These are phyloP conservation scores for Rubia peregrina DNA, from an alignment of 305 asterid genomes.

Conservation along the genomic window DNA sequence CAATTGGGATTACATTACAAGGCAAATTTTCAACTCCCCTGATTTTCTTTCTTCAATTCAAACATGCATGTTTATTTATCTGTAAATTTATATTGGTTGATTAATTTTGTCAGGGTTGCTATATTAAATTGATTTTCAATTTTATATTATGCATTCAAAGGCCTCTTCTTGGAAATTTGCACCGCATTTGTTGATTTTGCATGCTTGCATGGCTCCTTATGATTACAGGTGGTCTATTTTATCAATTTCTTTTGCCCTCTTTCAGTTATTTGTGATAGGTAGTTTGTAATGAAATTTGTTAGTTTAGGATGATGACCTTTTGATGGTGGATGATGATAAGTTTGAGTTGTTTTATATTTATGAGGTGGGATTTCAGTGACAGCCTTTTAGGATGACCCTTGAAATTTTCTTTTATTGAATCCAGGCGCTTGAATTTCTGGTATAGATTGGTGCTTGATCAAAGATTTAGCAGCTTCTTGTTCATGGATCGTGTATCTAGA, in stretches of 20 bases:
- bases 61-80: neutral
- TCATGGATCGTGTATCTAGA: neutral
- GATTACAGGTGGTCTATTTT: neutral
- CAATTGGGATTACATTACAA: neutral
- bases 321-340: neutral
- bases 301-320: neutral
- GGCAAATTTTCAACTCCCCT: neutral
- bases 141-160: neutral
- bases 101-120: conserved; percentile 1
- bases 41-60: neutral
- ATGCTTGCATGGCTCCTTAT: neutral
- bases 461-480: neutral
- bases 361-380: too few species aligned
- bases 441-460: too few species aligned
- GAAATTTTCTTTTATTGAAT: neutral
- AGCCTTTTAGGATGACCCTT: too few species aligned
- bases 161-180: neutral
- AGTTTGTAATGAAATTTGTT: neutral
- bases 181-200: neutral
- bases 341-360: neutral
- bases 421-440: too few species aligned
- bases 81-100: too few species aligned
- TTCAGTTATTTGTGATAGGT: neutral
- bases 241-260: neutral
- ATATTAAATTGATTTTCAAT: neutral